Conservation (phyloP, 352 stramenopile genomes). For the Plasmopara muralis region DNA sequence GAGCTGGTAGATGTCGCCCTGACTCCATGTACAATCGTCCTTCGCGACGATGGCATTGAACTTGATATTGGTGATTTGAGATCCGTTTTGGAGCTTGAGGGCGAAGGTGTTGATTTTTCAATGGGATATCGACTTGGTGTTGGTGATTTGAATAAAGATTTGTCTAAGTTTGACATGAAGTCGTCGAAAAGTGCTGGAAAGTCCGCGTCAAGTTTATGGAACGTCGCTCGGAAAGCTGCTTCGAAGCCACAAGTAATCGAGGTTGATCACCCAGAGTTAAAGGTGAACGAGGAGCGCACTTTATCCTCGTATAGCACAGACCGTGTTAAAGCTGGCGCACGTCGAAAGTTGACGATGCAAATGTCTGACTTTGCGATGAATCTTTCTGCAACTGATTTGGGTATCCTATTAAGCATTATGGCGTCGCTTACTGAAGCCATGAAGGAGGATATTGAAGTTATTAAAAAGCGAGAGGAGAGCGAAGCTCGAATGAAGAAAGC, state of each 20-base stretch:
- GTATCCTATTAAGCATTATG: slow-evolving; percentile 74
- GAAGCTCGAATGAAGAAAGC: slow-evolving; percentile 42
- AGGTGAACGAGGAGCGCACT: slow-evolving; percentile 28
- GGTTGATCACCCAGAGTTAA: slow-evolving; percentile 42
- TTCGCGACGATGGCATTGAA: slow-evolving; percentile 62
- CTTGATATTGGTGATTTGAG: slow-evolving; percentile 64
- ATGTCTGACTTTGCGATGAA: slow-evolving; percentile 86
- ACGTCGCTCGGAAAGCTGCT: slow-evolving; percentile 41
- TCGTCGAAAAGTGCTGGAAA: slow-evolving; percentile 15
- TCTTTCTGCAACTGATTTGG: slow-evolving; percentile 68
- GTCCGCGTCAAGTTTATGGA: slow-evolving; percentile 46
- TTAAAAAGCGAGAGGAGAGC: slow-evolving; percentile 42
- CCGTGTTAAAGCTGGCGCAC: slow-evolving; percentile 46
- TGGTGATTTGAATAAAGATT: slow-evolving; percentile 27
- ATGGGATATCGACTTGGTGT: slow-evolving; percentile 65
- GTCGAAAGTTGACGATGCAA: slow-evolving; percentile 59
- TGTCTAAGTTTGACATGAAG: slow-evolving; percentile 12
- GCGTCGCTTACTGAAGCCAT: slow-evolving; percentile 57
- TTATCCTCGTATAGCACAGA: slow-evolving; percentile 24
- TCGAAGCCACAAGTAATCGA: slow-evolving; percentile 58
- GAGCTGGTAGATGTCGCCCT: slow-evolving; percentile 76
- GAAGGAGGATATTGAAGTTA: slow-evolving; percentile 57
- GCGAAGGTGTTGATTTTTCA: slow-evolving; percentile 77
- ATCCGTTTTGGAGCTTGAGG: slow-evolving; percentile 80
- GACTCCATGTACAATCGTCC: slow-evolving; percentile 59